Base-by-base conservation (phyloP, 768 basidiomycete species). In the Crassisporium funariophilum region DNA sequence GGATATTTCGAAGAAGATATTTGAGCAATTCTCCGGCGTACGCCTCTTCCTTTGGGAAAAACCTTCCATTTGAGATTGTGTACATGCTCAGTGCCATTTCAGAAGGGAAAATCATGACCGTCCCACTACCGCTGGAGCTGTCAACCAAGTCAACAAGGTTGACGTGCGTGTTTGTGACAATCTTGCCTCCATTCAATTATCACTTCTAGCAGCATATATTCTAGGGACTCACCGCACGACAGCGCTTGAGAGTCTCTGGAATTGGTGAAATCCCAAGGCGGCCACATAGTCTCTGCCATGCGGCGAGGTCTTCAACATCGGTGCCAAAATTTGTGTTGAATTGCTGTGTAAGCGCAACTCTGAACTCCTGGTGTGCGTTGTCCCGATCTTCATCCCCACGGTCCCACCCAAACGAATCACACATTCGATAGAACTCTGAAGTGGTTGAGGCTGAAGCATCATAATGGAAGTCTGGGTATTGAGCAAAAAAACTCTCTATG, bases 71-170 rank as follows among this genome's bases (percentile, higher is more conserved):
- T 6, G 11, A 17, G 36, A 9, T 5, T 16, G 36, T 37, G 17
- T 37, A 37, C 17, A 12, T 11, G 17, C 36, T 37, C 3, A 4
- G 36, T 12, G 27, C 27, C 13, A 7, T 29, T 7, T 7, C 27
- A 13, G 27, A 7, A 13, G 7, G 7, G 27, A 29, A 37, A 2
- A 21, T 37, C 17, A 16, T 37, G 9, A 37, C 12, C 17, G 0
- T 10, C 3, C 36, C 11, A 1, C 12, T 10, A 16, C 11, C 17
- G 10, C 11, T 11, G 11, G 17, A 21, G 16, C 16, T 37, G 36
- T 16, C 36, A 16, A 37, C 36, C 11, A 37, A 17, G 20, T 37
- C 36, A 21, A 37, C 20, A 37, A 37, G 36, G 36, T 37, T 37
- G 11, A 37, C 36, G 17, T 37, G 36, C 11, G 36, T 37, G 15